Evolutionary conservation across 2,329 filamentous ascomycete species (phyloP).

Genomic region (Trichoderma hamatum): DNA sequence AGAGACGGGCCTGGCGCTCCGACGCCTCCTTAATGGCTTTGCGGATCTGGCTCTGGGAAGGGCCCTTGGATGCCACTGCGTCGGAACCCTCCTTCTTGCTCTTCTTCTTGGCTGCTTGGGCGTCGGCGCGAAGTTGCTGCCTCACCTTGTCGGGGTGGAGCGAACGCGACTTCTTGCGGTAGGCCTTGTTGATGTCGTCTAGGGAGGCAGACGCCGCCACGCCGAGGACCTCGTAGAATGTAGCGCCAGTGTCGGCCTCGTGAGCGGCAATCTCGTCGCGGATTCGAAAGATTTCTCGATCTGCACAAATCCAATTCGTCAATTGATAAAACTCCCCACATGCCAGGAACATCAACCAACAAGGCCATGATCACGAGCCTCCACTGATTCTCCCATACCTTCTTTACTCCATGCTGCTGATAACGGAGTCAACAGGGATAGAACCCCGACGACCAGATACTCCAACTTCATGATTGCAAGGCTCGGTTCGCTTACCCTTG

Average conservation of each 20-base stretch:
- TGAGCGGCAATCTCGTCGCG: conserved; percentile 84
- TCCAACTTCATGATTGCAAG: conserved; percentile 71
- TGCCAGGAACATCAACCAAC: not conserved
- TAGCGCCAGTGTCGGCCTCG: conserved; percentile 73
- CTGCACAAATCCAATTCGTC: conserved; percentile 48
- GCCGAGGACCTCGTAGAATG: conserved; percentile 94
- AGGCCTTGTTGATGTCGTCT: conserved; percentile 91
- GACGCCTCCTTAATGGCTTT: conserved; percentile 78
- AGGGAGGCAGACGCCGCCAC: conserved; percentile 72
- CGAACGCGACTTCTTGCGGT: conserved; percentile 80
- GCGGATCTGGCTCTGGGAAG: conserved; percentile 73
- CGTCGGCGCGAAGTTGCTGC: conserved; percentile 74
- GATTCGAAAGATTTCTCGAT: conserved; percentile 97
- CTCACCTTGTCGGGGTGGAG: conserved; percentile 96
- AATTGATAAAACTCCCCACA: not conserved
- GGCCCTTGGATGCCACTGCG: conserved; percentile 69
- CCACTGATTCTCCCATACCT: conserved; percentile 55
- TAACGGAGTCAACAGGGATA: conserved; percentile 68
- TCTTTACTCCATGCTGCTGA: conserved; percentile 84
- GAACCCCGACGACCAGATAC: conserved; percentile 67
- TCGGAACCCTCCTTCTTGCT: conserved; percentile 54
- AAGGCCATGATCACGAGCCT: not conserved
- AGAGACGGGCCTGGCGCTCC: conserved; percentile 81
- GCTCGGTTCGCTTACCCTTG: conserved; percentile 10
- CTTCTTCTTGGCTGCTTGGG: conserved; percentile 53